Conservation (phyloP, 23 red algal genomes). For the Gracilaria vermiculophylla region DNA sequence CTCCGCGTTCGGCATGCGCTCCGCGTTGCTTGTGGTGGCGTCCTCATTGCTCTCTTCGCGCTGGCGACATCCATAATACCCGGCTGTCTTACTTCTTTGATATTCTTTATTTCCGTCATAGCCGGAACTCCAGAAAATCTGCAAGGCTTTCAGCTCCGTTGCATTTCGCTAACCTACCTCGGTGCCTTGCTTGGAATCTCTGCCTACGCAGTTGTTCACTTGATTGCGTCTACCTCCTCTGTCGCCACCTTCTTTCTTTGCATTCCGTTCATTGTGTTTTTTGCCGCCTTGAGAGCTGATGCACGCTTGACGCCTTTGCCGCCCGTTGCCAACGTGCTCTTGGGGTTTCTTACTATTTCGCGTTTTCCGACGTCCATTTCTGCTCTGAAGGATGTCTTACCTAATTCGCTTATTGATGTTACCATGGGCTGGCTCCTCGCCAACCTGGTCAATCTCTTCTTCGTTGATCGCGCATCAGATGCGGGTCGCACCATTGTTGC, state of each 20-base stretch:
- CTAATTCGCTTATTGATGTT: constrained; percentile 13
- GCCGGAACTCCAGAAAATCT: constrained; percentile 51
- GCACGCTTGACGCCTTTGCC: constrained; percentile 47
- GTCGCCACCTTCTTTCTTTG: constrained; percentile 42
- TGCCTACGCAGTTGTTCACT: constrained; percentile 17
- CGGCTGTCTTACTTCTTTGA: constrained; percentile 35
- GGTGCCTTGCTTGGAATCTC: constrained; percentile 36
- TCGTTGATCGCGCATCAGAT: constrained; percentile 13
- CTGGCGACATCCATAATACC: constrained; percentile 8
- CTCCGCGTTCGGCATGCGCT: constrained; percentile 49
- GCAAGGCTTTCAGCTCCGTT: constrained; percentile 58
- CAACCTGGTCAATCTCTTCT: constrained; percentile 17
- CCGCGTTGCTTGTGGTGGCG: constrained; percentile 29
- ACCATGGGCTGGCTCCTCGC: constrained; percentile 37
- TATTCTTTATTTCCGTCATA: constrained; percentile 51
- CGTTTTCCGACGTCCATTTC: background rate
- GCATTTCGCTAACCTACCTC: constrained; percentile 7
- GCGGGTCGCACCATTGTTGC: constrained; percentile 48
- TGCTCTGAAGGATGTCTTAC: background rate
- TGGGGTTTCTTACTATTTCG: constrained; percentile 65
- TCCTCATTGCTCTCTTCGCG: background rate
- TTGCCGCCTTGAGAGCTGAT: constrained; percentile 63
- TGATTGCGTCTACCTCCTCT: background rate
- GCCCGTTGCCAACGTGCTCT: constrained; percentile 41
- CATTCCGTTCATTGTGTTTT: constrained; percentile 49